Evolutionary conservation across 2,329 filamentous ascomycete genomes (phyloP).

Genomic region (Alternaria angustiovoidea): DNA sequence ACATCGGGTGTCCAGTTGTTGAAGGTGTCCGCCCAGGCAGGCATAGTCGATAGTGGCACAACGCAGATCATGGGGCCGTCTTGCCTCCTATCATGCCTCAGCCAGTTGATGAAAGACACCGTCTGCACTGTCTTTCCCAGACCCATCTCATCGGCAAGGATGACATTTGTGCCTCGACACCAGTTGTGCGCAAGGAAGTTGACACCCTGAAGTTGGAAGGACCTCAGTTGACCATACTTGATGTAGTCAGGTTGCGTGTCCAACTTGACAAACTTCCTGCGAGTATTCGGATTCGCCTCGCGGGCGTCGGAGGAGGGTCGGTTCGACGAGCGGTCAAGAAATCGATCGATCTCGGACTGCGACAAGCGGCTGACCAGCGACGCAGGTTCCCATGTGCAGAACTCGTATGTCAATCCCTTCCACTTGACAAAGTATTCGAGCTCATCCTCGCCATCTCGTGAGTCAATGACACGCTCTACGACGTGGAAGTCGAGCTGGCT

Average conservation of each 20-base stretch:
- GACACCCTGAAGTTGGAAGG: slow-evolving; percentile 91
- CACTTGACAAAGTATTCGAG: slow-evolving; percentile 96
- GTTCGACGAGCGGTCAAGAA: slow-evolving; percentile 81
- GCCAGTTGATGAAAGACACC: slow-evolving; percentile 95
- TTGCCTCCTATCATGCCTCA: slow-evolving; percentile 86
- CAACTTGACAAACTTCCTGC: slow-evolving; percentile 63
- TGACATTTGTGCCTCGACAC: slow-evolving; percentile 93
- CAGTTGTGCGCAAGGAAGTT: slow-evolving; percentile 98
- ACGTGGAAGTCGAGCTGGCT: slow-evolving; percentile 88
- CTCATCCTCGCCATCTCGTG: slow-evolving; percentile 78
- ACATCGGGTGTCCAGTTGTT: slow-evolving; percentile 94
- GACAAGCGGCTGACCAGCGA: slow-evolving; percentile 78
- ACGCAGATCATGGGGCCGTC: slow-evolving; percentile 96
- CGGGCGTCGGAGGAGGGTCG: slow-evolving; percentile 81
- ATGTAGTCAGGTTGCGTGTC: slow-evolving; percentile 87
- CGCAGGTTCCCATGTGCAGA: slow-evolving; percentile 90
- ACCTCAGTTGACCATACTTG: slow-evolving; percentile 81
- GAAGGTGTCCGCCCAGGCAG: slow-evolving; percentile 97
- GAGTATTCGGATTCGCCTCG: slow-evolving; percentile 78
- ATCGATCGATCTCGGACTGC: slow-evolving; percentile 91
- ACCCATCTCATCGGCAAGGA: slow-evolving; percentile 98
- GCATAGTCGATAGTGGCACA: slow-evolving; percentile 96
- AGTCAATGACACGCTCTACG: slow-evolving; percentile 90
- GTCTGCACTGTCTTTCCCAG: slow-evolving; percentile 98
- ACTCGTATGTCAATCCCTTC: slow-evolving; percentile 92